A percentile compares a stretch with the other conserved stretches of the same genome.
Evolutionary conservation across 2,329 filamentous ascomycete species (phyloP).

Genomic region (Ambrosiella beaveri): DNA sequence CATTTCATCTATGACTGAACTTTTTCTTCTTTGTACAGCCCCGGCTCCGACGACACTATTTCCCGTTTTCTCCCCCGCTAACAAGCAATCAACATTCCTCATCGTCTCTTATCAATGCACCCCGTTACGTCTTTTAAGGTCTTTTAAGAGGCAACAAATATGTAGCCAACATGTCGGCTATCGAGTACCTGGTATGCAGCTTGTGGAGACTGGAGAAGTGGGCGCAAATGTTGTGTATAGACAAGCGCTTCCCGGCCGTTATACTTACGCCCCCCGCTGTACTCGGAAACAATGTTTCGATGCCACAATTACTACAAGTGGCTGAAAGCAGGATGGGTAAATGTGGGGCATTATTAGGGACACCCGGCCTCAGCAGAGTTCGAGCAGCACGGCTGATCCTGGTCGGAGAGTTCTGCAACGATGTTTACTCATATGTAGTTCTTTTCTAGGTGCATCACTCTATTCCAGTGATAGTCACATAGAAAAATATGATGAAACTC

Average conservation of each 20-base stretch:
- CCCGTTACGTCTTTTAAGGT: not conserved
- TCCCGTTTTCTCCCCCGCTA: not conserved
- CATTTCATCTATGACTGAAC: too few relatives aligned
- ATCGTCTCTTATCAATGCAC: not conserved
- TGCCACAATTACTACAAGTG: not conserved
- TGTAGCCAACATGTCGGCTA: not conserved
- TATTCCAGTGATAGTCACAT: too few relatives aligned
- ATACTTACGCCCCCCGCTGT: not conserved
- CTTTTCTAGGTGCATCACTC: too few relatives aligned
- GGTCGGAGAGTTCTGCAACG: not conserved
- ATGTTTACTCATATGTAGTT: too few relatives aligned
- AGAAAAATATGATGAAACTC: too few relatives aligned
- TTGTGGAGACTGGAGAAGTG: not conserved
- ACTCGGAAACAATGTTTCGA: not conserved
- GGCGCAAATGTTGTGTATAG: not conserved
- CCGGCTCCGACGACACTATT: not conserved
- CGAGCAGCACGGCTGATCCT: not conserved
- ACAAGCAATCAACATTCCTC: not conserved
- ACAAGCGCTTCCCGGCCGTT: not conserved
- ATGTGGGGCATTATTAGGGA: not conserved
- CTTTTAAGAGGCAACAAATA: too few relatives aligned
- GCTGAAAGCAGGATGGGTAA: not conserved
- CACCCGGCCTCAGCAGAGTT: not conserved
- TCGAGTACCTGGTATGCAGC: not conserved
- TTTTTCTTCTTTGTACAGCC: not conserved